Conservation (phyloP, 1,139 yeast species). For the Geotrichum reessii region DNA sequence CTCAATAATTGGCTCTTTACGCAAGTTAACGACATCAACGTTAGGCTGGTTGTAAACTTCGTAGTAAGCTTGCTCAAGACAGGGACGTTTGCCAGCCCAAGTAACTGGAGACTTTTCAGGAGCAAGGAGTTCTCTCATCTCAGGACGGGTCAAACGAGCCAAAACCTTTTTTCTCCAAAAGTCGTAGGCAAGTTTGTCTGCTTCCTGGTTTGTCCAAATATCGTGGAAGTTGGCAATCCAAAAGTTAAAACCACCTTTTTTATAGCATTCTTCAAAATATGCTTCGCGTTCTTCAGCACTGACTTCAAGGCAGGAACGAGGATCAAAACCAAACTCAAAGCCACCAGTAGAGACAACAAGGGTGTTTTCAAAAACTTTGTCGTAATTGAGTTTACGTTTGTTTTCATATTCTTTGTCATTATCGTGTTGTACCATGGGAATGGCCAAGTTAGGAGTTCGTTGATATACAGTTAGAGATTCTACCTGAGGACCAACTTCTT, state of each 20-base stretch:
- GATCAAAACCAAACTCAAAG: conserved; percentile 21
- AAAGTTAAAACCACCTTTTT: conserved; percentile 28
- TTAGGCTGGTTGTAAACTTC: conserved; percentile 33
- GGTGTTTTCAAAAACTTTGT: conserved; percentile 19
- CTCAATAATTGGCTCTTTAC: conserved; percentile 28
- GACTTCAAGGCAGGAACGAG: conserved; percentile 21
- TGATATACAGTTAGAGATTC: conserved; percentile 27
- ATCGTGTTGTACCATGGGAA: conserved; percentile 28
- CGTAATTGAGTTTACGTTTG: conserved; percentile 19
- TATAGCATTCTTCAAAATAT: conserved; percentile 23
- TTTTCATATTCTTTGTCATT: conserved; percentile 16
- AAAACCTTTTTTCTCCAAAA: conserved; percentile 30
- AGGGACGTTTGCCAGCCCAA: conserved; percentile 33
- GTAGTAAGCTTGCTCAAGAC: conserved; percentile 27
- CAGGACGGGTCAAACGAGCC: conserved; percentile 28
- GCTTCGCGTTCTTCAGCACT: conserved; percentile 28
- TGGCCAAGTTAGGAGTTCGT: conserved; percentile 29
- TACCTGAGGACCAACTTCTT: conserved; percentile 18
- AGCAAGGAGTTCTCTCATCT: conserved; percentile 27
- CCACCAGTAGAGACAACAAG: conserved; percentile 22
- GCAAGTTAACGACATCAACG: conserved; percentile 29
- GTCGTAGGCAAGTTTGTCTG: conserved; percentile 28
- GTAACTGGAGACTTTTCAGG: conserved; percentile 30
- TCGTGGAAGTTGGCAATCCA: conserved; percentile 30
- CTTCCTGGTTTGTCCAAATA: conserved; percentile 24